Evolutionary conservation across 1,139 yeast genomes (phyloP).

Genomic region (Lodderomyces theae): DNA sequence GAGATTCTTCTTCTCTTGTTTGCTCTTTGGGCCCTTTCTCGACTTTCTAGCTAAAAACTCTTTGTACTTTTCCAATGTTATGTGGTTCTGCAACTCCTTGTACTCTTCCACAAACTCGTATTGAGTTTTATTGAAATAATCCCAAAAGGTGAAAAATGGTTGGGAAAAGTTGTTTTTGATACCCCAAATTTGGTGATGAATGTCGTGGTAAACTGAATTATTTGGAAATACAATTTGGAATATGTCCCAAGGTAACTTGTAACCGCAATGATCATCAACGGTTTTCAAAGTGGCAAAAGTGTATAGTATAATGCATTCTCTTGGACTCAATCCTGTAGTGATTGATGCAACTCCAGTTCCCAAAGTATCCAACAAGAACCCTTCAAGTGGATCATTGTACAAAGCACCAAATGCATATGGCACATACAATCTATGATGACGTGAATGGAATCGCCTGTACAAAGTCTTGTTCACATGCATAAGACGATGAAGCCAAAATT

Average conservation of each 20-base stretch:
- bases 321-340: constrained; percentile 60
- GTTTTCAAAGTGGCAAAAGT: constrained; percentile 93
- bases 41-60: constrained; percentile 49
- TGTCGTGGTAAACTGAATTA: constrained; percentile 93
- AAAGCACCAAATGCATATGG: constrained; percentile 97
- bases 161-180: constrained; percentile 92
- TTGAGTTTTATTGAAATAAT: constrained; percentile 64
- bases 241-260: constrained; percentile 84
- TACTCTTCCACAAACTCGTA: constrained; percentile 65
- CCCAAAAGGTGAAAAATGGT: constrained; percentile 97
- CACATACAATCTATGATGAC: constrained; percentile 90
- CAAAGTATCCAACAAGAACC: constrained; percentile 82
- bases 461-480: constrained; percentile 82
- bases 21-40: constrained; percentile 20
- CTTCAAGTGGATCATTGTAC: constrained; percentile 91
- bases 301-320: constrained; percentile 72
- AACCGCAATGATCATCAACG: constrained; percentile 98
- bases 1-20: constrained; percentile 13
- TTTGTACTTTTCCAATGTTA: constrained; percentile 61
- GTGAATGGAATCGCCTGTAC: constrained; percentile 82
- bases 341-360: constrained; percentile 87
- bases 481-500: constrained; percentile 78
- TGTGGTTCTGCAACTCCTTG: constrained; percentile 52
- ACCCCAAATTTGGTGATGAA: constrained; percentile 96
- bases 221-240: constrained; percentile 90